These are phyloP conservation scores for Ophiostoma novo-ulmi DNA, from an alignment of 2,329 filamentous ascomycete genomes.

Conservation along the genomic window DNA sequence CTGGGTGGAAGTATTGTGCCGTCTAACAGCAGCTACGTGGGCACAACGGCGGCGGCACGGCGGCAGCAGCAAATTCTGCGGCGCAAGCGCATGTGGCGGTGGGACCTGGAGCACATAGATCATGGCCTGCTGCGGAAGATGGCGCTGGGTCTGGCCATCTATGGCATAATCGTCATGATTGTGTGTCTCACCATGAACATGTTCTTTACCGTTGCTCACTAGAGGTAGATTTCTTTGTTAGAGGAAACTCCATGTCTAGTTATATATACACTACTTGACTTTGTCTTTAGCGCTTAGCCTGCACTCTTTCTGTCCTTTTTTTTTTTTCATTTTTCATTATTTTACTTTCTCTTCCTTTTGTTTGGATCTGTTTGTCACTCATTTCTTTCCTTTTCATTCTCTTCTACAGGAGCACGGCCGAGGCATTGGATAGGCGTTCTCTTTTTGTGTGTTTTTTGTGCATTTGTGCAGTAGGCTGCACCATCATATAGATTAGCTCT, in stretches of 20 bases:
- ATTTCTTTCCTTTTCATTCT: background rate
- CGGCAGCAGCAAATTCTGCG: slow-evolving; percentile 32
- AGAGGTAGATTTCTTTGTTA: slow-evolving; percentile 19
- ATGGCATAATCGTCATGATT: slow-evolving; percentile 83
- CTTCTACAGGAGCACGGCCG: background rate
- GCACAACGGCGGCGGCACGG: slow-evolving; percentile 29
- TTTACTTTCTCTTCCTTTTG: background rate
- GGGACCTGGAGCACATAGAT: slow-evolving; percentile 60
- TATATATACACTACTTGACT: background rate
- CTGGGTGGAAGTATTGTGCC: slow-evolving; percentile 35
- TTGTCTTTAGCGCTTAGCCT: slow-evolving; percentile 1
- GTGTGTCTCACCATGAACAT: slow-evolving; percentile 82
- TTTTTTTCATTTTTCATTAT: background rate
- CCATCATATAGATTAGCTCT: slow-evolving; percentile 6
- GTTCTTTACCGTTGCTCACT: slow-evolving; percentile 67
- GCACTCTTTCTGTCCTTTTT: background rate
- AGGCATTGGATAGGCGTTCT: slow-evolving; percentile 12
- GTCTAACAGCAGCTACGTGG: slow-evolving; percentile 38
- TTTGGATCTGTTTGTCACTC: background rate
- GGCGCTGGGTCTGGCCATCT: slow-evolving; percentile 70
- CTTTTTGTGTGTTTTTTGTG: background rate
- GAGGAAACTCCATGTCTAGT: background rate
- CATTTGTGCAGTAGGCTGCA: background rate
- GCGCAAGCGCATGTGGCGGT: slow-evolving; percentile 47
- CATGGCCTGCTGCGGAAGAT: slow-evolving; percentile 62